phyloP scores from a whole-genome alignment of 805 yeast genomes.

The Priceomyces carsonii region DNA sequence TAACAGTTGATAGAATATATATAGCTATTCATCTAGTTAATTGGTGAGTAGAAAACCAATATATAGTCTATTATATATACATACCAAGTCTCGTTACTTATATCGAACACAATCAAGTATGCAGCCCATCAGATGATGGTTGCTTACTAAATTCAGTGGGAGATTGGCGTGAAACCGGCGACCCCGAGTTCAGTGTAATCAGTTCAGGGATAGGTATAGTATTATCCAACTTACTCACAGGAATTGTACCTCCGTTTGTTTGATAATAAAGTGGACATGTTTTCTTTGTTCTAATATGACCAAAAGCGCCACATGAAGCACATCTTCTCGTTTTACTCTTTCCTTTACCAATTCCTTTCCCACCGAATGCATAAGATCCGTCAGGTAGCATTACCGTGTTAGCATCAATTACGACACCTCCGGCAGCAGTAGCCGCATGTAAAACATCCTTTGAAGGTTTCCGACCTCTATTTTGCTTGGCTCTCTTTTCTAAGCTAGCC shows the following conservation, averaged over 20 bases:
- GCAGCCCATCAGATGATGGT: conserved; percentile 3
- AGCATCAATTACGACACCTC: conserved; percentile 43
- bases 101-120: too few species aligned
- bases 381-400: conserved; percentile 45
- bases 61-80: too few species aligned
- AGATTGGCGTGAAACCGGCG: conserved; percentile 2
- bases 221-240: conserved; percentile 5
- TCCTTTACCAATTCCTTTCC: conserved; percentile 74
- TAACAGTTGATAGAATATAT: too few species aligned
- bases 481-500: conserved; percentile 76
- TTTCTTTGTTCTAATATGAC: conserved; percentile 90
- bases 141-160: not conserved
- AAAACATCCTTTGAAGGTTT: conserved; percentile 35
- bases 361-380: conserved; percentile 49
- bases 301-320: conserved; percentile 93
- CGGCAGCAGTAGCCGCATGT: conserved; percentile 44
- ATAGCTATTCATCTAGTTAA: too few species aligned
- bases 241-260: conserved; percentile 27
- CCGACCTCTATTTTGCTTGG: conserved; percentile 34
- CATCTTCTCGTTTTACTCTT: conserved; percentile 79
- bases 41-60: too few species aligned
- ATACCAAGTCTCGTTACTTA: too few species aligned
- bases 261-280: conserved; percentile 80
- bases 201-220: not conserved
- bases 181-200: conserved; percentile 2